phyloP scores from a whole-genome alignment of 2,329 filamentous ascomycete genomes.

The Diaporthe vaccinii region DNA sequence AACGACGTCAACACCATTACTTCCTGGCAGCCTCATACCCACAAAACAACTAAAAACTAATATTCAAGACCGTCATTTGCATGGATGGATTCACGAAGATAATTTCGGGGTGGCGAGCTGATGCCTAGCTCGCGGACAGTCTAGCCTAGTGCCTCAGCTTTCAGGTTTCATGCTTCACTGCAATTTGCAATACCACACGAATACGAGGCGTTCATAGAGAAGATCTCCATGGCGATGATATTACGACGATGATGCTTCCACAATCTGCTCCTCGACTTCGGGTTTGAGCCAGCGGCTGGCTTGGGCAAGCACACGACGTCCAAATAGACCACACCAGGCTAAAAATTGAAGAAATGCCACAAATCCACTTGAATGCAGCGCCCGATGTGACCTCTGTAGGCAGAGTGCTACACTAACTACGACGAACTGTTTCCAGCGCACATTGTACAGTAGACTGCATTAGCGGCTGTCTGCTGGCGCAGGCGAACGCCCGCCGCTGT shows the following conservation, averaged over 20 bases:
- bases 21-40: not conserved
- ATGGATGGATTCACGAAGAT: constrained; percentile 12
- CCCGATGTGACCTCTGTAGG: not conserved
- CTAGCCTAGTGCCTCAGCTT: constrained; percentile 3
- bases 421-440: not conserved
- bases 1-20: not conserved
- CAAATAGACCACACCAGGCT: constrained; percentile 17
- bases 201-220: constrained; percentile 20
- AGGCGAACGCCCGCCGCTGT: not conserved
- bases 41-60: constrained; percentile 23
- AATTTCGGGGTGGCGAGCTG: constrained; percentile 26
- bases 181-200: not conserved
- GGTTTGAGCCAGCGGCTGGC: not conserved
- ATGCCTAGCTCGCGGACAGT: not conserved
- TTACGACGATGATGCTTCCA: not conserved
- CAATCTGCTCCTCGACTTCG: not conserved
- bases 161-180: constrained; percentile 11
- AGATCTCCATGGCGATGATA: constrained; percentile 8
- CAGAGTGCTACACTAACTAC: not conserved
- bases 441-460: not conserved
- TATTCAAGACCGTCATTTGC: constrained; percentile 25
- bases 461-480: constrained; percentile 8
- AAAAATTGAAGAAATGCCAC: not conserved
- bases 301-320: constrained; percentile 25
- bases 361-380: constrained; percentile 2